Evolutionary conservation across 179 eudicot genomes (phyloP).

Genomic region (Sideroxylon spinosum): DNA sequence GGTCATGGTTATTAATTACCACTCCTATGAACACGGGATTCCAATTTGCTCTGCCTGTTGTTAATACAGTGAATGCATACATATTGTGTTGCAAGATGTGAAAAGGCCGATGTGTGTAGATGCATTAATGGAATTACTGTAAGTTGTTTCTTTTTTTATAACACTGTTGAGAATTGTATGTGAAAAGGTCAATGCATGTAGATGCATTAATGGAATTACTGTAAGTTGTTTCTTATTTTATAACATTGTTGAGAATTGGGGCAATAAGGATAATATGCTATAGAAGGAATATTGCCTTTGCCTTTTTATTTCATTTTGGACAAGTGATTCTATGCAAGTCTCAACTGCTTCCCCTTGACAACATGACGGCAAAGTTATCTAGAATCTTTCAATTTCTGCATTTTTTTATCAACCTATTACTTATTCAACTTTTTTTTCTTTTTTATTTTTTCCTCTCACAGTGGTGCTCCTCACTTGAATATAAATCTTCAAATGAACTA

Average conservation of each 20-base stretch:
- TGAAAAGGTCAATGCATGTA: neutral
- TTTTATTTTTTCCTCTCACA: slow-evolving; percentile 8
- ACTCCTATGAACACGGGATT: too few relatives aligned
- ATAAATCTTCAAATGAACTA: slow-evolving; percentile 96
- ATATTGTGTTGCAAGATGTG: neutral
- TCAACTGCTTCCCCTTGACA: neutral
- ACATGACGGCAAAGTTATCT: neutral
- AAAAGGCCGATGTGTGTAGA: neutral
- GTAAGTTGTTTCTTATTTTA: neutral
- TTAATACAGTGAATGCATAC: neutral
- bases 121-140: neutral
- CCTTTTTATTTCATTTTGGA: neutral
- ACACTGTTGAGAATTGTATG: neutral
- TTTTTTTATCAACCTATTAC: neutral
- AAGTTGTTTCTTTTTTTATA: neutral
- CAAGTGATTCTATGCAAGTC: neutral
- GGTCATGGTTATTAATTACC: too few relatives aligned
- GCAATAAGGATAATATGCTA: neutral
- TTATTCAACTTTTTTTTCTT: neutral
- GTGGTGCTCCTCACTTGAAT: slow-evolving; percentile 78
- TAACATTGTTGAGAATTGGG: neutral
- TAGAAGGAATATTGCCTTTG: neutral
- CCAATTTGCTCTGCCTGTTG: neutral
- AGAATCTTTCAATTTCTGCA: neutral
- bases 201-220: neutral